Base-by-base conservation (phyloP, 805 yeast species). In the Teunomyces stri region DNA sequence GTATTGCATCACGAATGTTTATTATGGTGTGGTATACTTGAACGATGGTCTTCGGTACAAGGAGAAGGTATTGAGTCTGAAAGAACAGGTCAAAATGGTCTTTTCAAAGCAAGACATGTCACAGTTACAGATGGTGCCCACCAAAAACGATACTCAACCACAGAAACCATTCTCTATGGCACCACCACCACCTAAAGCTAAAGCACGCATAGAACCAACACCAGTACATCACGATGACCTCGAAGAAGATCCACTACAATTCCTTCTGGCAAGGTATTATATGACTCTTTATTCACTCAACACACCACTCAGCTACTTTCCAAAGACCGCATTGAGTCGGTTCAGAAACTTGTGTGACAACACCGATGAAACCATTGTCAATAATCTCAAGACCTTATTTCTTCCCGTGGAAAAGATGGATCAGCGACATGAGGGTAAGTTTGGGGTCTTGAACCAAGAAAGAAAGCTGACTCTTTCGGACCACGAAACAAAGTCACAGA, bases 281-380 rank as follows among this genome's bases (percentile, higher is more conserved):
- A 57, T 56, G 43, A 69, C 66, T 2, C 57, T 73, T 5, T 73
- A 73, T 49, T 68, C 75, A 3, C 61, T 70, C 25, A 62, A 59
- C 3, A 72, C 70, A 1, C 77, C 78, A 1, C 58, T 73, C 37
- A 67, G 64, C 37, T 73, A 73, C 51, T 72, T 57, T 66, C 76
- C 63, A 62, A 81, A 81, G 52, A 78, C 84, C 0, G 74, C 79
- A 4, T 59, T 81, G 33, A 60, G 76, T 10, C 61, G 84, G 44
- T 61, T 80, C 43, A 67, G 62, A 41, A 71, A 71, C 18, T 58
- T 81, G 51, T 77, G 81, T 48, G 51, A 51, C 2, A 51, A 58
- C 27, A 62, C 65, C 15, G 46, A 50, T 11, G 46, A 48, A 2
- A 42, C 31, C 2, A 48, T 59, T 16, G 45, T 48, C 6, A 62